phyloP scores from a whole-genome alignment of 1,284 basidiomycete genomes.

The Agaricales sp. region DNA sequence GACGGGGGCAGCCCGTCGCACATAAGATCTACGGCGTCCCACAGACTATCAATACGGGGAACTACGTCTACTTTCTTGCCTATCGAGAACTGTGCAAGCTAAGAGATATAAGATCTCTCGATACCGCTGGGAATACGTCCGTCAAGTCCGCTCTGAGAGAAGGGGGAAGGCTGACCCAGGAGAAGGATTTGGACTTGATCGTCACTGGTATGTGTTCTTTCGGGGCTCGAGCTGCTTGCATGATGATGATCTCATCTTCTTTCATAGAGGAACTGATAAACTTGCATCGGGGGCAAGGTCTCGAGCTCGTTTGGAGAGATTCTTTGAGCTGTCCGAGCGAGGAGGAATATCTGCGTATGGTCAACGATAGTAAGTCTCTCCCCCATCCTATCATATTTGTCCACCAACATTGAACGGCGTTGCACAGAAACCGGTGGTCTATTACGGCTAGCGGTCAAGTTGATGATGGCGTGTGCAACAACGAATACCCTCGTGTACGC shows the following conservation, averaged over 20 bases:
- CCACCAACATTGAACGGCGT: too few relatives aligned
- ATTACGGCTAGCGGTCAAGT: conserved; percentile 85
- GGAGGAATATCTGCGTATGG: conserved; percentile 93
- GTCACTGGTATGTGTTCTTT: conserved; percentile 44
- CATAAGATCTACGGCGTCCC: conserved; percentile 95
- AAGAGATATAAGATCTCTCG: not conserved
- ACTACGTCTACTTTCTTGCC: conserved; percentile 92
- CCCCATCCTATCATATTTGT: not conserved
- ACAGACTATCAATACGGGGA: conserved; percentile 96
- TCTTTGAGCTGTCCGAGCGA: conserved; percentile 88
- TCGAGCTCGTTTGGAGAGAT: conserved; percentile 94
- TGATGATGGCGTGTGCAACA: conserved; percentile 89
- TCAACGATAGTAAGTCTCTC: conserved; percentile 76
- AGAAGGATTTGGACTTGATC: conserved; percentile 48
- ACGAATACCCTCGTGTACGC: conserved; percentile 53
- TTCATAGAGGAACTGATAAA: conserved; percentile 73
- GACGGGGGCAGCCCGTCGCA: conserved; percentile 82
- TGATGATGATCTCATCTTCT: not conserved
- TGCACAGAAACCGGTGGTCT: conserved; percentile 92
- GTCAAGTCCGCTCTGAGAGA: conserved; percentile 13
- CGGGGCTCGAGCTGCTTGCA: not conserved
- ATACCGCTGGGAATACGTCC: conserved; percentile 32
- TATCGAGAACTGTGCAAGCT: conserved; percentile 61
- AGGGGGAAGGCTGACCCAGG: conserved; percentile 17
- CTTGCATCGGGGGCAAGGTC: conserved; percentile 91